Base-by-base conservation (phyloP, 129 eudicot species). In the Helianthus annuus region DNA sequence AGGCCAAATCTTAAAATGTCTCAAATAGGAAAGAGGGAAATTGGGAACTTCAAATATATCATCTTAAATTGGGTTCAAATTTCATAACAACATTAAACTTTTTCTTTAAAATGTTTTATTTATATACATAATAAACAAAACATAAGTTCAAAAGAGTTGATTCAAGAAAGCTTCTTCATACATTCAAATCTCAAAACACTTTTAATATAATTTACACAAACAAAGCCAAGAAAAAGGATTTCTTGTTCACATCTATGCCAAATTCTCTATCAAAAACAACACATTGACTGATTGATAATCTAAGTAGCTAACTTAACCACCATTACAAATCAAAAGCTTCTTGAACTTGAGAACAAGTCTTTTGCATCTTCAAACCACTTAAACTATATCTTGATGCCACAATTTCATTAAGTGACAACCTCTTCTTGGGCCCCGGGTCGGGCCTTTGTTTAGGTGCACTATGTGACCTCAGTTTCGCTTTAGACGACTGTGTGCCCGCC, bases 361-460 rank as follows among this genome's bases (percentile, higher is more conserved):
- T 82, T 73, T 87, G 98, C 98, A 93, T 93, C 76, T 86, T 89
- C 76, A 85, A 96, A 13, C 95, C 96, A 74, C 92, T 93, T 67
- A 89, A 83, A 71, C 96, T 93, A 52, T 56, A 83, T 76, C 98
- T 89, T 27, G 98, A 86, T 27, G 91, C 95, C 90, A 87, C 89
- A 19, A 93, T 76, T 48, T 93, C 98, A 68, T 82, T 80, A 63
- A 93, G 79, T 5, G 98, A 82, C 16, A 92, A 68, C 78, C 89
- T 69, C 68, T 85, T 93, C 75, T 85, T 93, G 3, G 90, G 81
- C 71, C 83, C 85, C 44, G 72, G 63, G 22, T 86, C 96, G 6
- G 96, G 95, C 81, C 98, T 82, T 68, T 93, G 98, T 62, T 82
- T 93, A 15, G 98, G 98, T 3, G 96, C 96, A 34, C 98, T 93